Conservation (phyloP, 306 rosid species). For the Malus sieversii region DNA sequence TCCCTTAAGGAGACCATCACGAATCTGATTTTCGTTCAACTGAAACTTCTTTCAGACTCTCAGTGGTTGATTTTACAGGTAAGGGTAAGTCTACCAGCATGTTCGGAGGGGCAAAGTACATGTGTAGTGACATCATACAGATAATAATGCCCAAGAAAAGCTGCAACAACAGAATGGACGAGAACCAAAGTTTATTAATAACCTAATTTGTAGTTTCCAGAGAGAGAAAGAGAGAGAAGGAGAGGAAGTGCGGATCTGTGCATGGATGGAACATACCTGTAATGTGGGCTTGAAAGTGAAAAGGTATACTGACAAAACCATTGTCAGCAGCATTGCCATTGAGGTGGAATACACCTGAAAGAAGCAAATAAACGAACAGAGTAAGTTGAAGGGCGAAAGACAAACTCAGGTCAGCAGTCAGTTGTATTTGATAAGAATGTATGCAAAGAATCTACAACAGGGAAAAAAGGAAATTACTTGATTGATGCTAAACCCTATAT, state of each 20-base stretch:
- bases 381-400: neutral
- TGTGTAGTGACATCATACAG: conserved; percentile 92
- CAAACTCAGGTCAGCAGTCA: neutral
- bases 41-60: conserved; percentile 53
- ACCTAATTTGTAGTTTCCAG: neutral
- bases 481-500: neutral
- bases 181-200: neutral
- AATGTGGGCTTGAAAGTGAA: conserved; percentile 79
- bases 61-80: conserved; percentile 53
- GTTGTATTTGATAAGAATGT: neutral
- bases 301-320: conserved; percentile 63
- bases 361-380: conserved; percentile 1
- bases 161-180: conserved; percentile 36
- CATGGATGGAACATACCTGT: conserved; percentile 42
- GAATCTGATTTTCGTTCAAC: conserved; percentile 52
- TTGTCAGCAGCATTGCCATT: conserved; percentile 95
- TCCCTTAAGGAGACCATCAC: conserved; percentile 27
- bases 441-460: neutral
- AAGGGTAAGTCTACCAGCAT: conserved; percentile 62
- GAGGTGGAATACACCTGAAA: conserved; percentile 84
- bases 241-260: neutral
- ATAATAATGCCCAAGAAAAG: conserved; percentile 80
- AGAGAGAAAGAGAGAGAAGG: neutral
- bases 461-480: neutral
- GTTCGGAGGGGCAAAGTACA: conserved; percentile 85